phyloP scores from a whole-genome alignment of 208 protist species.

The Crithidia sp. region DNA sequence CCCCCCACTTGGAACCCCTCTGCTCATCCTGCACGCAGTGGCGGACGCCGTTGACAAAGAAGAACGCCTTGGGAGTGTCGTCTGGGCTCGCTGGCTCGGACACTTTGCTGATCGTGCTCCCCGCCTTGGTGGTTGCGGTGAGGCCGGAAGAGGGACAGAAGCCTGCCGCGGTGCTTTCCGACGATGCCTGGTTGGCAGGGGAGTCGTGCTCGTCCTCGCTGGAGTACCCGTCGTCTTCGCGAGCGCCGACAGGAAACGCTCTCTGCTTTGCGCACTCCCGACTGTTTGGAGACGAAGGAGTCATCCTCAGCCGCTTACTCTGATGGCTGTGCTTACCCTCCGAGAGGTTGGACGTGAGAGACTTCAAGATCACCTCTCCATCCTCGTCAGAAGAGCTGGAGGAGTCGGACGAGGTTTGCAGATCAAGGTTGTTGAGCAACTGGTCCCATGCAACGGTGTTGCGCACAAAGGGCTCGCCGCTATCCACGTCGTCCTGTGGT shows the following conservation, averaged over 20 bases:
- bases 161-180: constrained; percentile 1
- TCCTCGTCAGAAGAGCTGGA: constrained; percentile 4
- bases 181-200: constrained; percentile 6
- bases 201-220: constrained; percentile 29
- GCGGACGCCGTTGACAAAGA: constrained; percentile 25
- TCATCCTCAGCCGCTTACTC: neutral
- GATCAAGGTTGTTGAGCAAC: constrained; percentile 19
- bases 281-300: neutral
- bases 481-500: neutral
- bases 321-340: neutral
- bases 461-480: neutral
- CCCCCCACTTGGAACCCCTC: constrained; percentile 8
- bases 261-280: neutral
- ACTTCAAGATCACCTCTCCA: neutral
- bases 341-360: neutral
- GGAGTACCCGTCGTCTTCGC: constrained; percentile 22
- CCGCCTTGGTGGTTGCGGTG: constrained; percentile 1
- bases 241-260: neutral
- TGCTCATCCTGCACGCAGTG: constrained; percentile 16
- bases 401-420: constrained; percentile 9
- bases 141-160: neutral
- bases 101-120: neutral
- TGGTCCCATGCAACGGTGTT: constrained; percentile 27
- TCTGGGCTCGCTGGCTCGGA: neutral
- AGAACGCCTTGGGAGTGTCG: constrained; percentile 6